Conservation (phyloP, 805 yeast genomes). For the Millerozyma miso region DNA sequence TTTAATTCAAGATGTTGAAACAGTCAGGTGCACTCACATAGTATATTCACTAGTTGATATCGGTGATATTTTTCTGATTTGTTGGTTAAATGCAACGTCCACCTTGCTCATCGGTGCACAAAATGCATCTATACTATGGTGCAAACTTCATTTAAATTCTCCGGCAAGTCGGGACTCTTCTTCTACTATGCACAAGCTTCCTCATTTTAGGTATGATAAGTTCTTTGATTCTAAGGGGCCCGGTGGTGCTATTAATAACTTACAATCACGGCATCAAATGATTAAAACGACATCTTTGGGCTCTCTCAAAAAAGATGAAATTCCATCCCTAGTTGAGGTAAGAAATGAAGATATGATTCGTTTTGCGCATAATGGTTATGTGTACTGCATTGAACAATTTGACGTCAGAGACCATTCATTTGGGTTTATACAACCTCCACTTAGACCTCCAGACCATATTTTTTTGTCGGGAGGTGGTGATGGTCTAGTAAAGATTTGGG, state of each 20-base stretch:
- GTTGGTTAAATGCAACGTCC: constrained; percentile 56
- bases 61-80: constrained; percentile 87
- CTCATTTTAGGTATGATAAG: constrained; percentile 66
- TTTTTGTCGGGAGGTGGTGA: constrained; percentile 77
- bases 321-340: constrained; percentile 52
- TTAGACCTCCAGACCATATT: constrained; percentile 11
- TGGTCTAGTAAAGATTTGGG: constrained; percentile 83
- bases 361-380: constrained; percentile 91
- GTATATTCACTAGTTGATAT: constrained; percentile 82
- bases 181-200: constrained; percentile 24
- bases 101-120: constrained; percentile 85
- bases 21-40: constrained; percentile 49
- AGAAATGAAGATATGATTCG: constrained; percentile 61
- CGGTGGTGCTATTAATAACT: constrained; percentile 47
- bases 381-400: constrained; percentile 59
- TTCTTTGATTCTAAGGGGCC: constrained; percentile 92
- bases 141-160: constrained; percentile 28
- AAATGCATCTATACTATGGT: constrained; percentile 82
- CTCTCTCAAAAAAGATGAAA: constrained; percentile 1
- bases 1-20: constrained; percentile 11
- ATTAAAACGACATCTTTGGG: constrained; percentile 13
- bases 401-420: constrained; percentile 6
- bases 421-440: constrained; percentile 17
- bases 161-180: background rate
- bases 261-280: constrained; percentile 24